A percentile compares a stretch with the other conserved stretches of the same genome.
Conservation (phyloP, 176 grass and related monocot species). For the Poa pratensis region DNA sequence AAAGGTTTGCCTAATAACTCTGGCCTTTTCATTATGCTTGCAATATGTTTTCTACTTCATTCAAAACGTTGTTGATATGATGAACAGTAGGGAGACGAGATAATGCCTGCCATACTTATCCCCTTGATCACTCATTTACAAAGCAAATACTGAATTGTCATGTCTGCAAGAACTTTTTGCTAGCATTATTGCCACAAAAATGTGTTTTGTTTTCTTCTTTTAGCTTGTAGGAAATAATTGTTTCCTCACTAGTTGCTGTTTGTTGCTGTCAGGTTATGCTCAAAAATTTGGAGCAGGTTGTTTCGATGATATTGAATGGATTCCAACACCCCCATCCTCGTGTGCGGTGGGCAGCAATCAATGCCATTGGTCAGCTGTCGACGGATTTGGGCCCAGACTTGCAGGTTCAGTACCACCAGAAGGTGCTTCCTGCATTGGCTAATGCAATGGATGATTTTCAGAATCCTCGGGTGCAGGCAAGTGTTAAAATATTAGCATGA, state of each 20-base stretch:
- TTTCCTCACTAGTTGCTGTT: conserved; percentile 32
- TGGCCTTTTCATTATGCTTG: neutral
- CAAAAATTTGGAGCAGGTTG: conserved; percentile 94
- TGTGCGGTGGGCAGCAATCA: conserved; percentile 98
- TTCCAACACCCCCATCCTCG: conserved; percentile 87
- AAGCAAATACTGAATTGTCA: conserved; percentile 19
- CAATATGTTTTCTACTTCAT: neutral
- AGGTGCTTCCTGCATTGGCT: conserved; percentile 86
- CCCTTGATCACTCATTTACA: neutral
- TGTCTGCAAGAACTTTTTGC: neutral
- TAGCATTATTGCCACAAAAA: neutral
- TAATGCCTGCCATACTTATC: neutral
- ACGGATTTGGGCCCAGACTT: conserved; percentile 95
- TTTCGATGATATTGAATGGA: conserved; percentile 83
- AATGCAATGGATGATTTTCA: conserved; percentile 97
- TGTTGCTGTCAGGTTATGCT: conserved; percentile 79
- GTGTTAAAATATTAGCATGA: conserved; percentile 36
- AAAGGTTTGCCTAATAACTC: conserved; percentile 58
- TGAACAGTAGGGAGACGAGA: neutral
- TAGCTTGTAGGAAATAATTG: conserved; percentile 3
- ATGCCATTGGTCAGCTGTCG: conserved; percentile 94
- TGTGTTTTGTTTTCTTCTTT: neutral
- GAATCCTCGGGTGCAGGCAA: conserved; percentile 93
- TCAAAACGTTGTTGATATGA: neutral
- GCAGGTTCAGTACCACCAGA: conserved; percentile 91